phyloP scores from a whole-genome alignment of 2,329 filamentous ascomycete genomes.

The Fusarium torreyae region DNA sequence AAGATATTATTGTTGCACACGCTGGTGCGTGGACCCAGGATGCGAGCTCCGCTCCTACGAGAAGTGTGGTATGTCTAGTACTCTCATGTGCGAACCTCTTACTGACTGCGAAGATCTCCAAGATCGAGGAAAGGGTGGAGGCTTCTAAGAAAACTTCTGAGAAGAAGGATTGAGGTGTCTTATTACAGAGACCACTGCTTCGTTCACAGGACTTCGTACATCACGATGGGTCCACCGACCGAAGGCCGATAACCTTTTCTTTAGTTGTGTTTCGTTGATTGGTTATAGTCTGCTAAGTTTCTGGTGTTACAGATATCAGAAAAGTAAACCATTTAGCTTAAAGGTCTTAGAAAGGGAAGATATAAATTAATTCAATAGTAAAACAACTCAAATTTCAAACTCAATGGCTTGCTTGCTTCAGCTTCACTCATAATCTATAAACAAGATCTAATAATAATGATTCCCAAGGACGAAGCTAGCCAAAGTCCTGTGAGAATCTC shows the following conservation, averaged over 20 bases:
- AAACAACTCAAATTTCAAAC: too few species aligned
- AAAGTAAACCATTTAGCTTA: too few species aligned
- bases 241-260: too few species aligned
- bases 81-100: rapidly evolving
- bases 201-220: too few species aligned
- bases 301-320: too few species aligned
- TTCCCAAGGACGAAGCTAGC: background rate
- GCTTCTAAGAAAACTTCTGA: background rate
- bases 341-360: too few species aligned
- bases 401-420: too few species aligned
- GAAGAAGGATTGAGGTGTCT: background rate
- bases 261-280: too few species aligned
- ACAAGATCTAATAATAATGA: background rate
- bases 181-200: rapidly evolving
- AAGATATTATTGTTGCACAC: background rate
- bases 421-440: background rate
- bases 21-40: constrained; percentile 10
- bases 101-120: background rate
- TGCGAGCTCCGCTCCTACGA: background rate
- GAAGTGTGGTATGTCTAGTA: background rate
- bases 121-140: background rate
- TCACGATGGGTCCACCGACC: too few species aligned
- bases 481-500: background rate
- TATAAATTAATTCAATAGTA: too few species aligned
- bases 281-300: too few species aligned